Evolutionary conservation across 352 stramenopile genomes (phyloP), one percentile per base, ranked within the genome.

Genomic region (Elongisporangium prolatum): DNA sequence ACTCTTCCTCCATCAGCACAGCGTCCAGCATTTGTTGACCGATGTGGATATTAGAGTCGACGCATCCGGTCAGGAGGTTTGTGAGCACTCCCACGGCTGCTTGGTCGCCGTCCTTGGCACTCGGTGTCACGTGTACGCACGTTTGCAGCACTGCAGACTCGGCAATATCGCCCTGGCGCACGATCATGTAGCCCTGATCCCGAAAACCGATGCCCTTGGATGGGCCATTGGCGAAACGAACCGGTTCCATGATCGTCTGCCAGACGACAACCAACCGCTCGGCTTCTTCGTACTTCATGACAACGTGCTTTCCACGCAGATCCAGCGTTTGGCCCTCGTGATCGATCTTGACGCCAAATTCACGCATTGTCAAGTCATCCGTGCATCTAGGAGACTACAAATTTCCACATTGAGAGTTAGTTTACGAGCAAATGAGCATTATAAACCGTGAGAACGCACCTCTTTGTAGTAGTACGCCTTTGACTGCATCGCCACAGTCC

Each of bases 181-280:
- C 57, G n/a, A 82, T 55, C 17, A 76, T 38, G 65, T 71, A 87
- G 5, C 71, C 72, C 47, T 69, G 66, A 57, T 82, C 72, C 8
- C 75, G 60, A 51, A 87, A 77, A 17, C 67, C 56, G 37, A 81
- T 65, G 47, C 71, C 72, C 1, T 74, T 65, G 47, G 84, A 60
- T 0, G 67, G 69, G 16, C 59, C 64, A 13, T 69, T 72, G 0
- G 61, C 73, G 54, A 84, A 76, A 55, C 71, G 69, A 21, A 79
- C 66, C 0, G 75, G 72, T 22, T 81, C 76, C 22, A 80, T 57
- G 10, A 74, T 21, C 2, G 68, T 69, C 7, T 65, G 58, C 63
- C 72, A 84, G 5, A 84, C 18, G 47, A 88, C 68, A 22, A 87
- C 57, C n/a, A 82, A 60, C 21, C 75, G 74, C 0, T 81, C 63